Conservation (phyloP, 2,329 filamentous ascomycete genomes). For the Pestalotiopsis sp. region DNA sequence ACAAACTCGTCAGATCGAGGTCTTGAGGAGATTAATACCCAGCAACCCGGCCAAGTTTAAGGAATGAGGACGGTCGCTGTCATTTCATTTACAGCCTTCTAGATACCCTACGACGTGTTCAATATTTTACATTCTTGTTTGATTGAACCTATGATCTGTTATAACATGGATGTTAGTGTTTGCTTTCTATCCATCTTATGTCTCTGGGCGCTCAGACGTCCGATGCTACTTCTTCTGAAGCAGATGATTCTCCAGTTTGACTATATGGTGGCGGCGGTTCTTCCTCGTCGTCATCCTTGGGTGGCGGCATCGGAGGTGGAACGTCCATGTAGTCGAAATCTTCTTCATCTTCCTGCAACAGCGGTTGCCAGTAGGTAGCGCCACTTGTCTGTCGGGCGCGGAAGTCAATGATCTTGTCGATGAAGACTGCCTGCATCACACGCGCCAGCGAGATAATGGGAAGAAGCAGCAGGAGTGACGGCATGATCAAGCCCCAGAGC, state of each 20-base stretch:
- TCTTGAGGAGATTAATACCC: slow-evolving; percentile 67
- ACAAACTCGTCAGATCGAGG: slow-evolving; percentile 69
- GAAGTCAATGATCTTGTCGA: not conserved
- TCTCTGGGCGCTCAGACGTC: not conserved
- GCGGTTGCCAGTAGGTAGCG: not conserved
- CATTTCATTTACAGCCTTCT: not conserved
- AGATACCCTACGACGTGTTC: slow-evolving; percentile 8
- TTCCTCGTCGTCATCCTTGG: slow-evolving; percentile 5
- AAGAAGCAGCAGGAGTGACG: not conserved
- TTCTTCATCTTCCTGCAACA: not conserved
- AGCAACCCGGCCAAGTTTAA: slow-evolving; percentile 59
- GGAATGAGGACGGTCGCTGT: not conserved
- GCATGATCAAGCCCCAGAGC: slow-evolving; percentile 3
- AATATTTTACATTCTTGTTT: not conserved
- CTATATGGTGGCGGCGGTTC: slow-evolving; percentile 6
- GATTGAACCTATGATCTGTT: not conserved
- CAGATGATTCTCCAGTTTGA: not conserved
- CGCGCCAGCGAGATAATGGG: not conserved
- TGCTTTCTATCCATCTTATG: not conserved
- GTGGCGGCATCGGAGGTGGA: slow-evolving; percentile 1
- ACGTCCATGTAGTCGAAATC: slow-evolving; percentile 4
- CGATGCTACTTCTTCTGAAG: not conserved
- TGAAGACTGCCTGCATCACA: not conserved
- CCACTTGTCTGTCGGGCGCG: not conserved
- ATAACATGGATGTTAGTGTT: not conserved